A percentile compares a stretch with the other conserved stretches of the same genome.
phyloP scores from a whole-genome alignment of 257 asterid species.

The Paulownia fortunei region DNA sequence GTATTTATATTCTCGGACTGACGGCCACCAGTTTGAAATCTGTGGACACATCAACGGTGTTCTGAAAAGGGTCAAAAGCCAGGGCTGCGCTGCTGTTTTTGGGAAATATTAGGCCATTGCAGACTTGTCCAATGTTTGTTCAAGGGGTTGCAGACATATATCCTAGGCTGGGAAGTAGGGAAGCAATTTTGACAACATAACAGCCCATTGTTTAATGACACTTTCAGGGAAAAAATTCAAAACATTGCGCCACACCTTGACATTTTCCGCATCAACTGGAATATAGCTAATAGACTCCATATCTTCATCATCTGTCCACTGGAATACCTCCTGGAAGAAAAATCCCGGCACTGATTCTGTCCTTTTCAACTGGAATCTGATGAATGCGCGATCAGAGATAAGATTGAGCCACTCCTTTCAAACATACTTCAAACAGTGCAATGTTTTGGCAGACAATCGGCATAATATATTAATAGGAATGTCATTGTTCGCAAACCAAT shows the following conservation, averaged over 20 bases:
- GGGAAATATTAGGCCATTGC: slow-evolving; percentile 46
- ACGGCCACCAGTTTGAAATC: slow-evolving; percentile 56
- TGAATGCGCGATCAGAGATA: slow-evolving; percentile 57
- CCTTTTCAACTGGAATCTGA: slow-evolving; percentile 42
- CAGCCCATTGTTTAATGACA: slow-evolving; percentile 59
- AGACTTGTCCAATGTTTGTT: slow-evolving; percentile 53
- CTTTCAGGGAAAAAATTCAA: slow-evolving; percentile 65
- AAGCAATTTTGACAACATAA: slow-evolving; percentile 65
- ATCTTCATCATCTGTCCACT: slow-evolving; percentile 43
- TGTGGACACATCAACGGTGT: slow-evolving; percentile 41
- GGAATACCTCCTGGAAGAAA: slow-evolving; percentile 62
- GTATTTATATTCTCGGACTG: slow-evolving; percentile 29
- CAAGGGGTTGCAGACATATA: slow-evolving; percentile 75
- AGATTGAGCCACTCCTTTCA: slow-evolving; percentile 60
- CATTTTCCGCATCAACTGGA: slow-evolving; percentile 31
- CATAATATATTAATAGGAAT: slow-evolving; percentile 46
- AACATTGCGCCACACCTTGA: slow-evolving; percentile 28
- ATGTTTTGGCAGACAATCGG: slow-evolving; percentile 46
- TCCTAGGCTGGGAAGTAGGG: slow-evolving; percentile 39
- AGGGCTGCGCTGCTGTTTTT: slow-evolving; percentile 47
- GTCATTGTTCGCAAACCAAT: slow-evolving; percentile 48
- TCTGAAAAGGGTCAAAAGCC: slow-evolving; percentile 53
- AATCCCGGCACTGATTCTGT: slow-evolving; percentile 55
- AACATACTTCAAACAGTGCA: slow-evolving; percentile 56
- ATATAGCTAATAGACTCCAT: slow-evolving; percentile 50